These are phyloP conservation scores for Lepiota subincarnata DNA, from an alignment of 768 basidiomycete genomes.

Conservation along the genomic window DNA sequence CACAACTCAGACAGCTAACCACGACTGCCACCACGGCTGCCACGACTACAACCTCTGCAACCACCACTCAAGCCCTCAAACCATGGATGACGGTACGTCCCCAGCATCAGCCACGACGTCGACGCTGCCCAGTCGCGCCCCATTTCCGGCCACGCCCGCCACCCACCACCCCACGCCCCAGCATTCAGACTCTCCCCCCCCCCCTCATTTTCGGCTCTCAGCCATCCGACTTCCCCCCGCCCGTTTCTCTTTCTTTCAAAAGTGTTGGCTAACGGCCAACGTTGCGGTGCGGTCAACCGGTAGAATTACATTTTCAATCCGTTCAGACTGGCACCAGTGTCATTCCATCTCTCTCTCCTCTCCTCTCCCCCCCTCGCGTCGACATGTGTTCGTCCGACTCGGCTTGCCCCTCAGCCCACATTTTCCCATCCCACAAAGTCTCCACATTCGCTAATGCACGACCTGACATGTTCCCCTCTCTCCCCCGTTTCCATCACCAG, in stretches of 20 bases:
- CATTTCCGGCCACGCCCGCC: constrained; percentile 19
- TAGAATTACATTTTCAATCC: constrained; percentile 3
- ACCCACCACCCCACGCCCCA: constrained; percentile 6
- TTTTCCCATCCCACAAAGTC: background rate
- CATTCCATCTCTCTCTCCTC: constrained; percentile 15
- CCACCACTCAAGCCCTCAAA: constrained; percentile 17
- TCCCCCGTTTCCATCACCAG: constrained; percentile 42
- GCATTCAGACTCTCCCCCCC: too few relatives aligned
- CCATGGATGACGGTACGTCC: constrained; percentile 73
- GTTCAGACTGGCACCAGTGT: background rate
- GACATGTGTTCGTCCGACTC: background rate
- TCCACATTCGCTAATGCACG: constrained; percentile 19
- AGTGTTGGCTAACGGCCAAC: constrained; percentile 44
- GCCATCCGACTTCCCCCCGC: constrained; percentile 17
- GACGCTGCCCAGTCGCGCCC: constrained; percentile 45
- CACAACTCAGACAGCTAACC: background rate
- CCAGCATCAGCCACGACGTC: constrained; percentile 74
- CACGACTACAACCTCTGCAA: constrained; percentile 14
- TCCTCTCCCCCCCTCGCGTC: constrained; percentile 1
- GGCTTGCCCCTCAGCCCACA: background rate
- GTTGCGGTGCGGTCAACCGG: constrained; percentile 18
- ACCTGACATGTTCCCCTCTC: too few relatives aligned
- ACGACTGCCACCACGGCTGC: constrained; percentile 9
- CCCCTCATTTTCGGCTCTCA: constrained; percentile 29
- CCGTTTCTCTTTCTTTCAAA: constrained; percentile 17